Conservation (phyloP, 768 basidiomycete species). For the Calocybe gangraenosa region DNA sequence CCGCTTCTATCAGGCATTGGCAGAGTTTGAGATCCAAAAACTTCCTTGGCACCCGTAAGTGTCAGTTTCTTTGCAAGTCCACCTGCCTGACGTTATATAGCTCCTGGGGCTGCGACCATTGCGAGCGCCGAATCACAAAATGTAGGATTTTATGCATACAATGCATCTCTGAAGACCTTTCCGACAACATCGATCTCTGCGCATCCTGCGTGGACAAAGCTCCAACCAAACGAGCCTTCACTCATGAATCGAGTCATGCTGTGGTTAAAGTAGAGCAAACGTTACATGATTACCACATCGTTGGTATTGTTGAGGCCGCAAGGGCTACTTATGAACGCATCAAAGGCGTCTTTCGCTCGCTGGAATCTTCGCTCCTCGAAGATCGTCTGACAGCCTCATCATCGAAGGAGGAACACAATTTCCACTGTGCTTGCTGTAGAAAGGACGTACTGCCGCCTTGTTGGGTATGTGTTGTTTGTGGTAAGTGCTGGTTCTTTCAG, state of each 20-base stretch:
- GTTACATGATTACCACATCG: constrained; percentile 28
- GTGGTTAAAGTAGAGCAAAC: constrained; percentile 28
- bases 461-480: constrained; percentile 19
- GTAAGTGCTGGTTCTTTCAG: constrained; percentile 3
- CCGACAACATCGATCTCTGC: constrained; percentile 30
- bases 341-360: constrained; percentile 22
- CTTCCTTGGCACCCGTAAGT: constrained; percentile 33
- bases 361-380: constrained; percentile 16
- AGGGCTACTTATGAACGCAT: constrained; percentile 19
- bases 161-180: constrained; percentile 29
- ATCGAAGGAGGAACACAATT: neutral
- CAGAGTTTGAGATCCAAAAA: constrained; percentile 29
- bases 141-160: constrained; percentile 27
- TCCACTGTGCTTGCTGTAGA: constrained; percentile 15
- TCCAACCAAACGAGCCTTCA: constrained; percentile 24
- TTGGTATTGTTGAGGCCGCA: constrained; percentile 23
- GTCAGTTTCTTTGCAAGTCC: neutral
- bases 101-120: constrained; percentile 28
- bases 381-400: neutral
- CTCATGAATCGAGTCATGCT: constrained; percentile 27
- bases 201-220: constrained; percentile 25
- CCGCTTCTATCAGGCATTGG: constrained; percentile 29
- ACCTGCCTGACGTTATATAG: constrained; percentile 8
- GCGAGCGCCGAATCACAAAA: constrained; percentile 27
- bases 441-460: constrained; percentile 15